Evolutionary conservation across 176 grass and related monocot species (phyloP), one percentile per base, ranked within the genome.

Genomic region (Poa pratensis): DNA sequence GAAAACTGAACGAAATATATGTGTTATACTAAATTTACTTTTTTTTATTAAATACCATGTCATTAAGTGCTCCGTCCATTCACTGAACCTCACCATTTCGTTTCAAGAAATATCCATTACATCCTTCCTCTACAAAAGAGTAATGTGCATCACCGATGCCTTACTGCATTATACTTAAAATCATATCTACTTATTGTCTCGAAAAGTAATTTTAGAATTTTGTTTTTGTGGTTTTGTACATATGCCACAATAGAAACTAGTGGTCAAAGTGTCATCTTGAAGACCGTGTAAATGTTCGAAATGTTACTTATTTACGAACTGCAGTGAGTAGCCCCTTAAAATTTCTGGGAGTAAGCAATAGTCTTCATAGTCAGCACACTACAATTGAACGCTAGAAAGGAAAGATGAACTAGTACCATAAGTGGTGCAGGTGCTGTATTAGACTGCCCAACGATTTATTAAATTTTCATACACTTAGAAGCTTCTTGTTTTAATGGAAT

Each of bases 401-500:
- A 53, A 1, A 23, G 48, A 51, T 68, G 61, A 30, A 68, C 45
- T 51, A 19, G 18, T 30, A 54, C 0, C 17, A 2, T 48, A 27
- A 81, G 32, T 52, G 72, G 39, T 64, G 17, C 9, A 64, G 59
- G 77, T 50, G 35, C n/a, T 11, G 78, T 50, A 49, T 62, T 60
- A 54, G 63, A 81, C 46, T 6, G 46, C 28, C 28, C 42, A 43
- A 30, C 39, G 12, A 37, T 37, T 81, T 68, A 22, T 53, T 35
- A 11, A 4, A 9, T 81, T 53, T 81, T 50, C 63, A 60, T 20
- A 34, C 46, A 78, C 46, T 20, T n/a, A 9, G 13, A 45, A 48
- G 34, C 49, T 84, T 59, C 40, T 43, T 77, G 10, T 69, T 43
- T 84, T 24, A 70, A 78, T 76, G 22, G 53, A 42, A 77, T 72